phyloP scores from a whole-genome alignment of 495 filamentous ascomycete genomes.

The Hypoxylon subgilvum region DNA sequence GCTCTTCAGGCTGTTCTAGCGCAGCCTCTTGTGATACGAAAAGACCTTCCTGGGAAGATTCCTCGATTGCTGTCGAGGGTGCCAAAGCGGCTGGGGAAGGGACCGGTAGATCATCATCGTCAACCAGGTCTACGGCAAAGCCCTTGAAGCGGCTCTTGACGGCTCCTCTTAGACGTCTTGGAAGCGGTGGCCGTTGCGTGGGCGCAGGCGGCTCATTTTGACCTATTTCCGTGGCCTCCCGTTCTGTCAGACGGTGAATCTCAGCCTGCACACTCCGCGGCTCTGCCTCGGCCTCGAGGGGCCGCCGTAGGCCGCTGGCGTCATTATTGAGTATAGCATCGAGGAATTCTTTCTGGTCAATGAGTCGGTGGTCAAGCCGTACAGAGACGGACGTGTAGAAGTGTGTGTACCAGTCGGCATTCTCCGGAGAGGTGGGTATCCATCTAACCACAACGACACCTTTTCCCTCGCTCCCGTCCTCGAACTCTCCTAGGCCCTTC shows the following conservation, averaged over 20 bases:
- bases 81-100: slow-evolving; percentile 8
- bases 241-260: slow-evolving; percentile 11
- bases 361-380: slow-evolving; percentile 75
- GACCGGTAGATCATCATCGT: slow-evolving; percentile 39
- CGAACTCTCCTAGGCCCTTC: slow-evolving; percentile 68
- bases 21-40: slow-evolving; percentile 45
- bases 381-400: slow-evolving; percentile 70
- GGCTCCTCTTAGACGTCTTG: slow-evolving; percentile 46
- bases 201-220: slow-evolving; percentile 22
- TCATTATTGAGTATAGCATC: slow-evolving; percentile 85
- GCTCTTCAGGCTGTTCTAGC: slow-evolving; percentile 25
- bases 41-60: slow-evolving; percentile 42
- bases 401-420: slow-evolving; percentile 71
- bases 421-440: slow-evolving; percentile 62
- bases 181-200: slow-evolving; percentile 24
- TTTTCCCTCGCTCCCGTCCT: slow-evolving; percentile 65
- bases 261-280: slow-evolving; percentile 22
- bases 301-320: slow-evolving; percentile 68
- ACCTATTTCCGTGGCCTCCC: slow-evolving; percentile 46
- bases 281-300: slow-evolving; percentile 56
- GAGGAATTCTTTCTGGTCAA: slow-evolving; percentile 91
- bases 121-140: slow-evolving; percentile 61
- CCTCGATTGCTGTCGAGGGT: slow-evolving; percentile 8
- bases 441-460: slow-evolving; percentile 83
- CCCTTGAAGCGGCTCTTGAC: slow-evolving; percentile 73